Base-by-base conservation (phyloP, 2,329 filamentous ascomycete species). In the Verticillium longisporum region DNA sequence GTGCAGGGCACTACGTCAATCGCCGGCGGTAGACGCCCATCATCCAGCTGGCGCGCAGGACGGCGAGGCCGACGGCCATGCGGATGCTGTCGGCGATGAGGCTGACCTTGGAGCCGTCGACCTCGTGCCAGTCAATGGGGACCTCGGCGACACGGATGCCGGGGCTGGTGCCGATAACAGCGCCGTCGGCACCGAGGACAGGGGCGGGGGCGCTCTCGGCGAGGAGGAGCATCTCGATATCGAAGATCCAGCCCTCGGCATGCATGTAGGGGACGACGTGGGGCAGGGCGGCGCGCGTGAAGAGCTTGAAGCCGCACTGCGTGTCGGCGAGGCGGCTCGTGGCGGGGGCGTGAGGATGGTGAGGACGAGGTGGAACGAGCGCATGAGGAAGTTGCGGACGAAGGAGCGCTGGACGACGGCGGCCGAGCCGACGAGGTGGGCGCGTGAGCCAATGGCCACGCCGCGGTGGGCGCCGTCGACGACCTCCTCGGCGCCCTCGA, bases 221-320 rank as follows among this genome's bases (percentile, higher is more conserved):
- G 57, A 99, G 83, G 92, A 99, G 97, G 63, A 99, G 84, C 92
- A 99, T 97, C 79, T 99, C 95, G 63, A 99, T 96, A 76, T 99
- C 95, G 76, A 99, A 99, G 76, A 99, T 99, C 95, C 95, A 99
- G 71, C 95, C 94, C 79, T 99, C 95, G 66, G 89, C 89, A 76
- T 98, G 94, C 94, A 99, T 98, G 75, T 97, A 96, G 0, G 94
- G 94, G 53, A 99, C 83, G 66, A 99, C 96, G 72, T 96, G 91
- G 0, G 94, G 92, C 36, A 98, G 81, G 0, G 92, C 83, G 14
- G 88, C 82, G 41, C 95, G 87, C 15, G 92, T 92, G 76, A 99
- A 98, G 54, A 99, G 87, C 79, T 99, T 99, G 83, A 99, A 99
- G 64, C 95, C 95, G 76, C 95, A 99, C 75, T 99, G 95, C 0